Evolutionary conservation across 768 basidiomycete species (phyloP).

Genomic region (Cystoderma amianthinum): DNA sequence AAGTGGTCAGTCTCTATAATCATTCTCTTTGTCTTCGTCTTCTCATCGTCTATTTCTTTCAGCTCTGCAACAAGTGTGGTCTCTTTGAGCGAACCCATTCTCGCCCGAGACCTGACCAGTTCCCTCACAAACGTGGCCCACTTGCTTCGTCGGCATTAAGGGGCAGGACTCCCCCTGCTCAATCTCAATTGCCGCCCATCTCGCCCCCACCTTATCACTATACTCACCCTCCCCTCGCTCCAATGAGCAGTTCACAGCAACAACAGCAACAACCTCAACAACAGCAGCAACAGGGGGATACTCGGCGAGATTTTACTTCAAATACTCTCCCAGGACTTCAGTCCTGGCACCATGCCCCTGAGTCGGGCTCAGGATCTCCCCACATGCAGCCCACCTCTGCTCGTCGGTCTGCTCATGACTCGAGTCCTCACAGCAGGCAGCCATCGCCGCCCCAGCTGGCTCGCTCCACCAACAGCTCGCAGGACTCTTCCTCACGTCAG

Average conservation of each 20-base stretch:
- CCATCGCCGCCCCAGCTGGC: background rate
- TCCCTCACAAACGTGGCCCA: conserved; percentile 74
- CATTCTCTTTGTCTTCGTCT: conserved; percentile 1
- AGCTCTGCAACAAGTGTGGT: conserved; percentile 70
- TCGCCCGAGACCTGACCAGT: conserved; percentile 71
- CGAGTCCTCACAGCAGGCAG: background rate
- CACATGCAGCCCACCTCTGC: background rate
- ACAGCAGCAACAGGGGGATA: conserved; percentile 4
- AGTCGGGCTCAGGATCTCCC: background rate
- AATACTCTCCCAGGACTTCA: conserved; percentile 40
- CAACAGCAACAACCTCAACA: conserved; percentile 2
- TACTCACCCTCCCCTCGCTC: conserved; percentile 46
- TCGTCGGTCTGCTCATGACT: background rate
- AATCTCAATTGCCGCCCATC: conserved; percentile 35
- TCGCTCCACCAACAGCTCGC: background rate
- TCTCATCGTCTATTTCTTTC: background rate
- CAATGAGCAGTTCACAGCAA: conserved; percentile 15
- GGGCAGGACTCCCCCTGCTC: conserved; percentile 40
- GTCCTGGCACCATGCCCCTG: conserved; percentile 30
- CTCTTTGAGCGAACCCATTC: conserved; percentile 79
- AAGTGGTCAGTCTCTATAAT: conserved; percentile 43
- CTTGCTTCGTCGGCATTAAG: conserved; percentile 45
- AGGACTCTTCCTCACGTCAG: background rate
- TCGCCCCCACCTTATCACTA: conserved; percentile 41
- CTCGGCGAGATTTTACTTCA: conserved; percentile 1